Base-by-base conservation (phyloP, 176 grass and related monocot genomes). In the Oryza rufipogon region DNA sequence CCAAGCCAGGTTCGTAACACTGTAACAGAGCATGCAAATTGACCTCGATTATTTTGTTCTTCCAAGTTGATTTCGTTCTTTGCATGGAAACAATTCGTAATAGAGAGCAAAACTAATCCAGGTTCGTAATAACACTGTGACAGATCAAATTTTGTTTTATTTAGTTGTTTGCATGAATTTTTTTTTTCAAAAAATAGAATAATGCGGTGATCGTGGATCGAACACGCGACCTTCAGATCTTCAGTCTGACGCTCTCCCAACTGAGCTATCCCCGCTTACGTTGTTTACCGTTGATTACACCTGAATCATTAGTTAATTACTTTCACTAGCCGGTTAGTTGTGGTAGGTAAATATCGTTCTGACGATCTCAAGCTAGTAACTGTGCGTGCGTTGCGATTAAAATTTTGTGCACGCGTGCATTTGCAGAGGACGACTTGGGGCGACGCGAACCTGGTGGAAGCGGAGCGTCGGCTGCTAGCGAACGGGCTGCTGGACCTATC, bases 221-320 rank as follows among this genome's bases (percentile, higher is more conserved):
- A 95, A 92, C 86, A 93, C 93, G 84, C 91, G 83, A 87, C 88
- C 86, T 95, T 92, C 87, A 92, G 82, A 95, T 95, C 87, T 92
- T 94, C 88, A 95, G 90, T 85, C 88, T 88, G 88, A 92, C 93
- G 83, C 91, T 89, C 77, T 92, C 91, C 91, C 91, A 96, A 92
- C 88, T 93, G 93, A 91, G 86, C 91, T 93, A 89, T 91, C 88
- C 88, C 85, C 81, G 88, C 83, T 14, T 17, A 32, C 51, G n/a
- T 56, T 0, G 2, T 4, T 5, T 0, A 15, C 0, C 6, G 11
- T 52, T 3, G 14, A 52, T 52, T 17, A 17, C 5, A 14, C 1
- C 1, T 52, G 5, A 52, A 52, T 5, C 0, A 52, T 6, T 5
- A 58, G 0, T 10, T 58, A 58, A 20, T 17, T 17, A 58, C 17